Conservation (phyloP, 495 filamentous ascomycete species). For the Podospora pseudocomata region DNA sequence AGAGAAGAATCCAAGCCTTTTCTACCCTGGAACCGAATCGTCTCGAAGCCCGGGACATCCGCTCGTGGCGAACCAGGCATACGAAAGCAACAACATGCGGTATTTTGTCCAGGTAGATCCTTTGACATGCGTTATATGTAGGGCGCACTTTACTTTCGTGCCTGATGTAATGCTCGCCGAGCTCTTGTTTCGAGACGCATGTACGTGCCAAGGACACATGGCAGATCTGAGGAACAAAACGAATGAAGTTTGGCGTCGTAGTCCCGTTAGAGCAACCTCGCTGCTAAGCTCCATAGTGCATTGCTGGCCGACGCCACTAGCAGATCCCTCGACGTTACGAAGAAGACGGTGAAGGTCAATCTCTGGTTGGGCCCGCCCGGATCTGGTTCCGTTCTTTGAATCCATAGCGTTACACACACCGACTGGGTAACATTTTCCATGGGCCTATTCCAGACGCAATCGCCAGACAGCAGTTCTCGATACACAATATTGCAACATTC, state of each 20-base stretch:
- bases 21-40: slow-evolving; percentile 4
- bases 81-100: background rate
- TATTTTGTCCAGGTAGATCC: background rate
- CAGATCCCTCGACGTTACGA: background rate
- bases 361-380: background rate
- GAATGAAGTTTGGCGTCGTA: background rate
- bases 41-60: background rate
- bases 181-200: background rate
- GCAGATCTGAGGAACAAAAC: background rate
- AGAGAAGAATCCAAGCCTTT: slow-evolving; percentile 9
- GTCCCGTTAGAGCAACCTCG: background rate
- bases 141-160: background rate
- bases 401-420: background rate
- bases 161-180: background rate
- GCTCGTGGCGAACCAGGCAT: background rate
- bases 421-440: background rate
- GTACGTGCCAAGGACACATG: background rate
- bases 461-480: background rate
- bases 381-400: background rate
- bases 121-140: background rate
- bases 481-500: background rate
- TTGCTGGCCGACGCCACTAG: background rate
- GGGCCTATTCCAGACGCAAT: background rate
- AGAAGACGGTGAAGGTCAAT: background rate
- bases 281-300: background rate